These are phyloP conservation scores for Spinacia oleracea DNA, from an alignment of 179 eudicot species.

Conservation along the genomic window DNA sequence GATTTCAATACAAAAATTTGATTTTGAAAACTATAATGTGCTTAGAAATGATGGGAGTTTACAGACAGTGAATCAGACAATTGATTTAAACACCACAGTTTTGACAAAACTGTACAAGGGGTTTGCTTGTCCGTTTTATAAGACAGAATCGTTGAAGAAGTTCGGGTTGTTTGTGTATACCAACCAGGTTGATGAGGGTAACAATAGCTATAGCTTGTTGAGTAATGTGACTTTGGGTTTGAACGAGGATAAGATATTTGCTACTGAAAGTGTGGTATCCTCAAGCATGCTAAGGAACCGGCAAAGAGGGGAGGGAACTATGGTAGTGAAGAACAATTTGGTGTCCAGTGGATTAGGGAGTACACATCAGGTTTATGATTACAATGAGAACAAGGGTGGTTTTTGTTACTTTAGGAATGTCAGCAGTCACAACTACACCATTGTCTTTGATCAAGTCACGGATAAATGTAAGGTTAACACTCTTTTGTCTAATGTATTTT, in stretches of 20 bases:
- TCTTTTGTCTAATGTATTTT: slow-evolving; percentile 20
- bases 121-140: slow-evolving; percentile 21
- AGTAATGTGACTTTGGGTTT: slow-evolving; percentile 56
- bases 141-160: slow-evolving; percentile 38
- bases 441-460: slow-evolving; percentile 55
- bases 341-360: slow-evolving; percentile 66
- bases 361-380: slow-evolving; percentile 60
- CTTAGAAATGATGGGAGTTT: slow-evolving; percentile 50
- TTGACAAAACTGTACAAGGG: slow-evolving; percentile 26
- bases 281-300: slow-evolving; percentile 44
- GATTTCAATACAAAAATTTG: slow-evolving; percentile 44
- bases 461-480: slow-evolving; percentile 36
- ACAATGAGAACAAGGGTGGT: slow-evolving; percentile 29
- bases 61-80: slow-evolving; percentile 67
- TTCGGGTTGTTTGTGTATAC: slow-evolving; percentile 58
- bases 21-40: slow-evolving; percentile 51
- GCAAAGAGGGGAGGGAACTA: slow-evolving; percentile 61
- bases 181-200: slow-evolving; percentile 40
- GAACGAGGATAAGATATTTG: slow-evolving; percentile 37
- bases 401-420: slow-evolving; percentile 71
- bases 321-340: slow-evolving; percentile 60
- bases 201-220: slow-evolving; percentile 36
- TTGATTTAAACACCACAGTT: slow-evolving; percentile 52
- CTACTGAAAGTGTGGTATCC: slow-evolving; percentile 23
- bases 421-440: slow-evolving; percentile 68